Evolutionary conservation across 1,139 yeast species (phyloP).

Genomic region (Magnusiomyces suaveolens): DNA sequence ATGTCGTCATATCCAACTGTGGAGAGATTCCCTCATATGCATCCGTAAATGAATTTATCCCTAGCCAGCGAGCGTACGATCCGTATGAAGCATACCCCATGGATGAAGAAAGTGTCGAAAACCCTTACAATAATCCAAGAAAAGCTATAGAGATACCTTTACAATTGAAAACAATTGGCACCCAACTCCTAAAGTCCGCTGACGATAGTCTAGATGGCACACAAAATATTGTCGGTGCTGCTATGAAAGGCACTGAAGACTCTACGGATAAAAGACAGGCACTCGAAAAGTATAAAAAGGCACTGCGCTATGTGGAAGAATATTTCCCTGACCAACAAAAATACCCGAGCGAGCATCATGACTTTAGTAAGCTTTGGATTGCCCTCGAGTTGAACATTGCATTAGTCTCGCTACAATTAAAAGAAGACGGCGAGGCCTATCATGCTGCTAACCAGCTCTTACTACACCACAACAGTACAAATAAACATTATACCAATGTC

Average conservation of each 20-base stretch:
- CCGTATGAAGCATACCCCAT: slow-evolving; percentile 62
- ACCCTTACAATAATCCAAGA: slow-evolving; percentile 43
- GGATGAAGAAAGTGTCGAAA: slow-evolving; percentile 44
- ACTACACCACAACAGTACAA: slow-evolving; percentile 33
- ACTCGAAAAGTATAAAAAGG: slow-evolving; percentile 59
- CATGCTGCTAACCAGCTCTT: slow-evolving; percentile 57
- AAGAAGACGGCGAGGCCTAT: slow-evolving; percentile 46
- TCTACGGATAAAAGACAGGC: slow-evolving; percentile 33
- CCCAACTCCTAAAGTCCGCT: slow-evolving; percentile 50
- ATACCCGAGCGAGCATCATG: slow-evolving; percentile 19
- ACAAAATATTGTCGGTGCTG: too few species aligned
- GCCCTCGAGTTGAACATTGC: slow-evolving; percentile 64
- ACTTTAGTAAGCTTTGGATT: slow-evolving; percentile 39
- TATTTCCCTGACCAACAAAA: slow-evolving; percentile 46
- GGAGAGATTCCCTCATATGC: slow-evolving; percentile 48
- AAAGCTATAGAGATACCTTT: slow-evolving; percentile 55
- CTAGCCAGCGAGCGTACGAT: slow-evolving; percentile 71
- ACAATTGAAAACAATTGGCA: slow-evolving; percentile 65
- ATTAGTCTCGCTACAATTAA: slow-evolving; percentile 57
- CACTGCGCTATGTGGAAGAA: slow-evolving; percentile 55
- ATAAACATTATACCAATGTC: background rate
- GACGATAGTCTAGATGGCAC: too few species aligned
- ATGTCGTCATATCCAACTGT: slow-evolving; percentile 57
- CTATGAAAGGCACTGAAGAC: too few species aligned
- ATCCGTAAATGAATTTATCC: background rate